A percentile compares a stretch with the other conserved stretches of the same genome.
Evolutionary conservation across 1,139 yeast species (phyloP).

Genomic region (Suhomyces ambrosiae): DNA sequence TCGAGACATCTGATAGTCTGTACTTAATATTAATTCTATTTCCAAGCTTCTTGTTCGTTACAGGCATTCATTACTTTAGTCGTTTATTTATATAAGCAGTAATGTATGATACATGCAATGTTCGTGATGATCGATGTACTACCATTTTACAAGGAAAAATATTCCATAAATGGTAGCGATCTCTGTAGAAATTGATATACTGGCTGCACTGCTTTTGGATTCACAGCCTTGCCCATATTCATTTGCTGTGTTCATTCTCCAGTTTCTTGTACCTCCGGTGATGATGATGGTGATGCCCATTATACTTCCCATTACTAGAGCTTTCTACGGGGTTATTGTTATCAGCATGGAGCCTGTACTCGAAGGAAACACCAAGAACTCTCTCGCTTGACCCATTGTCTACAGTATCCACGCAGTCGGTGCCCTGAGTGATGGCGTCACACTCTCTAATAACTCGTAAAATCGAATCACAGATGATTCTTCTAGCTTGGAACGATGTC

Average conservation of each 20-base stretch:
- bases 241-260: conserved; percentile 1
- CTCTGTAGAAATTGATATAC: too few relatives aligned
- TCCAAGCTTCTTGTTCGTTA: too few relatives aligned
- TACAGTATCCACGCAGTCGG: conserved; percentile 33
- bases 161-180: too few relatives aligned
- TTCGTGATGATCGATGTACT: too few relatives aligned
- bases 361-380: conserved; percentile 48
- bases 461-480: conserved; percentile 52
- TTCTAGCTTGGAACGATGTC: conserved; percentile 49
- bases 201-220: too few relatives aligned
- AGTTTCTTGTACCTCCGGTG: conserved; percentile 15
- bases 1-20: too few relatives aligned
- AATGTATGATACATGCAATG: too few relatives aligned
- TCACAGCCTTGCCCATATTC: too few relatives aligned
- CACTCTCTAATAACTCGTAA: conserved; percentile 51
- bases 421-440: conserved; percentile 43
- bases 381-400: conserved; percentile 43
- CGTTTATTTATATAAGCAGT: too few relatives aligned
- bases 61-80: too few relatives aligned
- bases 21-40: too few relatives aligned
- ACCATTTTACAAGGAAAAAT: too few relatives aligned
- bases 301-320: conserved; percentile 12
- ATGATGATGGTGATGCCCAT: conserved; percentile 14
- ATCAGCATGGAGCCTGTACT: conserved; percentile 49
- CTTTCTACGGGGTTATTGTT: conserved; percentile 25